Evolutionary conservation across 371 early-diverging fungal genomes (phyloP).

Genomic region (Mortierella polycephala): DNA sequence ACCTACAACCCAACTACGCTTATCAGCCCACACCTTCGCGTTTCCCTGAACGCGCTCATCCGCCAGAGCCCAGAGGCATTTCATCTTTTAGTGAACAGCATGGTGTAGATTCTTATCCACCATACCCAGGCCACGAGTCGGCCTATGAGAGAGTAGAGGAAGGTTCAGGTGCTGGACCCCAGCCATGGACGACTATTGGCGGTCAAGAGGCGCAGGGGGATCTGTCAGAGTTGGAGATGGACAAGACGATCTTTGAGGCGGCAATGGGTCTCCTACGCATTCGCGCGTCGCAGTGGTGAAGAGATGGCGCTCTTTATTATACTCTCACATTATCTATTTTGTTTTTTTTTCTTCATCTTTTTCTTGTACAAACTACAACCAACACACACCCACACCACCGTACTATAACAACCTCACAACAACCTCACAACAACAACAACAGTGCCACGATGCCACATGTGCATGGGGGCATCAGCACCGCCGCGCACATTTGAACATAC

Average conservation of each 20-base stretch:
- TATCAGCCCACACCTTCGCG: too few species aligned
- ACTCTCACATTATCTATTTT: not conserved
- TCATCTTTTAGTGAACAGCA: conserved; percentile 3
- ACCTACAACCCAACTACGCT: not conserved
- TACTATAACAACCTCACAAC: not conserved
- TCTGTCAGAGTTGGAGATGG: conserved; percentile 13
- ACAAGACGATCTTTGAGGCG: conserved; percentile 43
- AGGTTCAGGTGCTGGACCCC: not conserved
- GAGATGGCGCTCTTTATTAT: not conserved
- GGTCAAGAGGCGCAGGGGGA: conserved; percentile 8
- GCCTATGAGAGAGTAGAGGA: conserved; percentile 7
- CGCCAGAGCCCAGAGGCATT: too few species aligned
- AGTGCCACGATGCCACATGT: too few species aligned
- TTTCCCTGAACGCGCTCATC: too few species aligned
- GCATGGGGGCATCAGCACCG: not conserved
- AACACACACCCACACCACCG: not conserved
- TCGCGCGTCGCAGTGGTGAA: conserved; percentile 36
- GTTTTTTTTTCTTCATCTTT: not conserved
- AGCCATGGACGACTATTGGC: conserved; percentile 5
- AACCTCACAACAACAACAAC: too few species aligned
- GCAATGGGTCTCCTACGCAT: conserved; percentile 37
- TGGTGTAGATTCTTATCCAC: not conserved
- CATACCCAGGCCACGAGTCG: conserved; percentile 2
- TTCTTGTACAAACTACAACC: not conserved
- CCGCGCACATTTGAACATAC: conserved; percentile 11